Base-by-base conservation (phyloP, 1,284 basidiomycete species). In the Pascua sp. region DNA sequence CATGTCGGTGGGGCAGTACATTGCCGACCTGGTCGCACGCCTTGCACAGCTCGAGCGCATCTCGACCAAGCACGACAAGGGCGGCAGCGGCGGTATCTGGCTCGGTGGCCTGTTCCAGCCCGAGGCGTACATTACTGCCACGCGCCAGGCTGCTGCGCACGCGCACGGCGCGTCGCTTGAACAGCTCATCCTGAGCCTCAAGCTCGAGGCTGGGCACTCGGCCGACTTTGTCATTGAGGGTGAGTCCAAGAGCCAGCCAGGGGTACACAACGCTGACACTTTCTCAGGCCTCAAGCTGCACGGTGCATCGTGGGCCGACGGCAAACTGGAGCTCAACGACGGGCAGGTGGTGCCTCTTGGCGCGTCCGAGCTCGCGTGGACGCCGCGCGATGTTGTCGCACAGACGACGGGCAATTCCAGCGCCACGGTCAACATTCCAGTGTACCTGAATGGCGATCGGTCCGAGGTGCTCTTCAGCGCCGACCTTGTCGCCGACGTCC, bases 31-130 rank as follows among this genome's bases (percentile, higher is more conserved):
- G 47, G 80, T 84, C 37, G 83, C 84, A 47, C 86, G 93, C 24
- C 78, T 97, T 42, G 82, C 77, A 17, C 94, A 96, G 72, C 82
- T 97, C 41, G 85, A 91, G 57, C 77, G 80, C n/a, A 86, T 95
- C 60, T 85, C 89, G 1, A 72, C 78, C 8, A 43, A 46, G 39
- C 80, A 86, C 55, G 43, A 48, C 7, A 42, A 37, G n/a, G 38
- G 45, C 10, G 66, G 89, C n/a, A 12, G 39, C 52, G 18, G 47
- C 53, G 66, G 89, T 61, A 81, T 92, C 40, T 91, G 90, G 88
- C 82, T 96, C 12, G 92, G 93, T 39, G 90, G 90, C 0, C 76
- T 97, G 52, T 96, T 97, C 83, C 93, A 91, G 82, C 94, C 94
- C 1, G 91, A 94, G 70, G 92, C 91, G 3, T 96, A 92, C 75